Base-by-base conservation (phyloP, 805 yeast genomes). In the Jamesozyma lodderae region DNA sequence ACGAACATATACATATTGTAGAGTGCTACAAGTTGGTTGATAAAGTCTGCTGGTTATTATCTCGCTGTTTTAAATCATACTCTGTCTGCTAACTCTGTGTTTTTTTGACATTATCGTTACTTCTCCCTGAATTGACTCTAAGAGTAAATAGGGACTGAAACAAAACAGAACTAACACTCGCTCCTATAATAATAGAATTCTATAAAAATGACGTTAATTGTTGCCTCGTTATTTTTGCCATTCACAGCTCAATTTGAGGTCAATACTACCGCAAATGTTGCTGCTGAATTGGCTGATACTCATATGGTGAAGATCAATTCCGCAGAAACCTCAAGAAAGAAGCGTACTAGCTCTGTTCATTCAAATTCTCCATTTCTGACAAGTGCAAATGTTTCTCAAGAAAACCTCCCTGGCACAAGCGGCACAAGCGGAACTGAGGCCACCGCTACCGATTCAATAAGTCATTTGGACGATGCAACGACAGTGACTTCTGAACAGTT, bases 161-260 rank as follows among this genome's bases (percentile, higher is more conserved):
- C n/a, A n/a, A n/a, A n/a, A n/a, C n/a, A n/a, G n/a, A n/a, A n/a
- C n/a, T n/a, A n/a, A n/a, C n/a, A n/a, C n/a, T n/a, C n/a, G n/a
- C n/a, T n/a, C n/a, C n/a, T n/a, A n/a, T n/a, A n/a, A n/a, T n/a
- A n/a, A n/a, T n/a, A n/a, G n/a, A n/a, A n/a, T n/a, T n/a, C n/a
- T n/a, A 14, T 16, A 17, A 29, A 8, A 29, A 81, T 81, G 88
- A 75, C 85, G 8, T 65, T 80, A 19, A 73, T 79, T 31, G 73
- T 81, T 20, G 87, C 82, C 13, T 77, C 90, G 13, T 63, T 81
- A 75, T 80, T 81, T 48, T 64, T 81, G 33, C 92, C 92, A 2
- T 77, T 77, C 51, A 78, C 86, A 3, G 86, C 81, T n/a, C 83
- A 80, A 45, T 65, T 67, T 47, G 64, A 64, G 44, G 46, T 64